Base-by-base conservation (phyloP, 306 rosid species). In the Dryas alaskensis region DNA sequence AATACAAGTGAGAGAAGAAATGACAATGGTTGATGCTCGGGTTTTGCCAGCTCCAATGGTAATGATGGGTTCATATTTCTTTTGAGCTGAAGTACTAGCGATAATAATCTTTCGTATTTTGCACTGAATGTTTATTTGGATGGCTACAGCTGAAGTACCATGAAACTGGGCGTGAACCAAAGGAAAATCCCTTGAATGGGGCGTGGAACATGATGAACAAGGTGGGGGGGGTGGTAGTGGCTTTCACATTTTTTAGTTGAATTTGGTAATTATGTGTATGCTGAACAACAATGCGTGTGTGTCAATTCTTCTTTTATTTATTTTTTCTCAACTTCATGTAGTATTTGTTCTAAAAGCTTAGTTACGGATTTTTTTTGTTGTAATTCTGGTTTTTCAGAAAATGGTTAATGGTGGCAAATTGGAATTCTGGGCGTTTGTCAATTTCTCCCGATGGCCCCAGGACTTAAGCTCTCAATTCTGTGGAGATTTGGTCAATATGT, bases 171-270 rank as follows among this genome's bases (percentile, higher is more conserved):
- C 66, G 2, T 47, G 89, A 85, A 39, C 6, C 78, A 27, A 69
- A 1, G 6, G 92, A 84, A 60, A 80, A 81, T 19, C 99, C 99
- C 99, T 0, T 11, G 4, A 8, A 84, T 87, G 90, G 99, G 97
- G 8, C 89, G 5, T 94, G 99, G 97, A 94, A 94, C 22, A 94
- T 92, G 97, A 94, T 88, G 0, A 61, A 84, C 6, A 89, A 92
- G 95, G 99, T 92, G 71, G 76, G 60, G 76, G 60, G 9, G 37
- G 37, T 43, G 37, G 37, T 43, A n/a, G 49, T 62, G 16, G 45
- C 16, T 42, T 27, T 45, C 31, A 6, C 13, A 2, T 49, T 43
- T 1, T 14, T 2, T 77, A 4, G 5, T 31, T 31, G 37, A 31
- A 31, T 31, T 31, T 31, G 37, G 37, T 31, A 31, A 31, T 31